Percentiles rank a stretch among this genome's conserved stretches.
phyloP scores from a whole-genome alignment of 768 basidiomycete genomes.

The Calocybe indica region DNA sequence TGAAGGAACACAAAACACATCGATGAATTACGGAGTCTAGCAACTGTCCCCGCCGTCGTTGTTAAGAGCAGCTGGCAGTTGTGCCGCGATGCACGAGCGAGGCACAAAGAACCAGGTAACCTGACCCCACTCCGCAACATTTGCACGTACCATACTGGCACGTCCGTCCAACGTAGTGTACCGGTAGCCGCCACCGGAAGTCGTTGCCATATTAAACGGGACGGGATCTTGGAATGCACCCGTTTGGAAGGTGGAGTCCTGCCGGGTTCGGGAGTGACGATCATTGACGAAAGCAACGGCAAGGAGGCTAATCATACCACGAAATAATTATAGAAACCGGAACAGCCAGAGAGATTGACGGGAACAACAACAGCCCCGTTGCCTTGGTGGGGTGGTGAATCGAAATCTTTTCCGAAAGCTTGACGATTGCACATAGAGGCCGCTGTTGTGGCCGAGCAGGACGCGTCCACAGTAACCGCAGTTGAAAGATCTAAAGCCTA shows the following conservation, averaged over 20 bases:
- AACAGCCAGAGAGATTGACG: conserved; percentile 14
- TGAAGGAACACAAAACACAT: neutral
- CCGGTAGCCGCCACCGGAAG: conserved; percentile 13
- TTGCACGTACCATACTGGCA: conserved; percentile 19
- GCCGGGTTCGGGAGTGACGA: neutral
- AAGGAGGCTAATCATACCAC: conserved; percentile 9
- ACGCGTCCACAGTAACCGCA: conserved; percentile 5
- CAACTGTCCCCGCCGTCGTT: conserved; percentile 19
- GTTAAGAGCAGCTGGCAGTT: conserved; percentile 15
- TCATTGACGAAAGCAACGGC: neutral
- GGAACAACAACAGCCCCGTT: conserved; percentile 18
- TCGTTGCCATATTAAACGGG: conserved; percentile 17
- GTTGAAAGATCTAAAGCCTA: conserved; percentile 12
- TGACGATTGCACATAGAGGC: conserved; percentile 15
- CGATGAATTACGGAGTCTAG: conserved; percentile 1
- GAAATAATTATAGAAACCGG: conserved; percentile 21
- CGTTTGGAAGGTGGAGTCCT: conserved; percentile 16
- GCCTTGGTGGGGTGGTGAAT: conserved; percentile 18
- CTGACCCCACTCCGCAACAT: conserved; percentile 18
- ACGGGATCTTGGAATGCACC: conserved; percentile 20
- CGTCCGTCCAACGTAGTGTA: conserved; percentile 14
- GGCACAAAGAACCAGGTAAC: conserved; percentile 22
- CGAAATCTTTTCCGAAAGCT: conserved; percentile 18
- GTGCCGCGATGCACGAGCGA: conserved; percentile 16
- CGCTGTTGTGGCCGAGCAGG: conserved; percentile 14